Evolutionary conservation across 2,329 filamentous ascomycete genomes (phyloP), one percentile per base, ranked within the genome.

Genomic region (Remersonia thermophila): DNA sequence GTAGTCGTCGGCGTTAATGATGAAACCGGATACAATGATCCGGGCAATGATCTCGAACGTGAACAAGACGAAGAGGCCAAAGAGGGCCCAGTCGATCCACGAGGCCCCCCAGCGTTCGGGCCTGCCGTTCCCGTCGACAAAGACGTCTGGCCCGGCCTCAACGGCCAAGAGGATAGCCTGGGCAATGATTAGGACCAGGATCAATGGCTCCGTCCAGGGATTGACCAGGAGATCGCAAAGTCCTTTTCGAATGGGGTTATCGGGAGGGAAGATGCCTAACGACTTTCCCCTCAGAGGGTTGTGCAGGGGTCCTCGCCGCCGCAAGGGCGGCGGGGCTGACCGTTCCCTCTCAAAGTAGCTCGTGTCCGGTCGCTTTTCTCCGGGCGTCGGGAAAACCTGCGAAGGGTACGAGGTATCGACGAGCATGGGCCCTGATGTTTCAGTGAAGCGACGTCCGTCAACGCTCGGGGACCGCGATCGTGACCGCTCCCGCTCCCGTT

Each of bases 261-360:
- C 70, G 0, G 86, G 77, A 1, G 81, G 72, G 49, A 98, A 89
- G 8, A 96, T 69, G 3, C 87, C 85, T 20, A 96, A 62, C 1
- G 84, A 84, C 47, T 82, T 87, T 27, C 93, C 93, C 53, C 76
- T 83, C 11, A 98, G 64, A 2, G 89, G 87, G 53, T 95, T 98
- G 9, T 69, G 62, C 54, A 61, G 65, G 43, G 55, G 61, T 11
- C 48, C 36, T 35, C 52, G 51, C 34, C 51, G 56, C 4, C 51
- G 9, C 3, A 15, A 12, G n/a, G 27, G 56, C 3, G 47, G 38
- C 15, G 55, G 54, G 16, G 52, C 45, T n/a, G 57, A 45, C n/a
- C 50, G 47, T 14, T 56, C 47, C 11, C 52, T 38, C 10, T 52
- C 45, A 3, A 50, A 47, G 36, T 54, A 57, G 7, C 57, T 54